phyloP scores from a whole-genome alignment of 345 rosid species.

The Excoecaria agallocha region DNA sequence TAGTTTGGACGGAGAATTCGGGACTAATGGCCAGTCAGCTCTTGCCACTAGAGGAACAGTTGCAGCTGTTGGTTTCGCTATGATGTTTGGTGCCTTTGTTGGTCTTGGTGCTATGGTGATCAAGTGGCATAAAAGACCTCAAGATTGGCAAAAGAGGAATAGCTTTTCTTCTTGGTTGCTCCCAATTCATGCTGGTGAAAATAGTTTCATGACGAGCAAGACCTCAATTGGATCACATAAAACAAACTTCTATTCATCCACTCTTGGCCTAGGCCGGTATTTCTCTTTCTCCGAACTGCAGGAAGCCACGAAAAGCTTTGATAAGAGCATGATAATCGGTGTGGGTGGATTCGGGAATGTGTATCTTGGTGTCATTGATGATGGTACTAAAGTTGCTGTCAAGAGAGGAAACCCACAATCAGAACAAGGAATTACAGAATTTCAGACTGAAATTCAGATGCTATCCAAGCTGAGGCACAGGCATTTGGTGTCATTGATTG shows the following conservation, averaged over 20 bases:
- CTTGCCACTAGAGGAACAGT: constrained; percentile 43
- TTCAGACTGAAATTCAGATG: constrained; percentile 85
- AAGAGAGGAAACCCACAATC: constrained; percentile 88
- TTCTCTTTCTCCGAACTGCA: constrained; percentile 68
- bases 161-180: constrained; percentile 86
- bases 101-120: constrained; percentile 84
- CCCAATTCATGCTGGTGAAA: constrained; percentile 66
- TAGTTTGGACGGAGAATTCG: constrained; percentile 79
- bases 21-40: constrained; percentile 48
- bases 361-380: constrained; percentile 59
- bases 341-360: constrained; percentile 87
- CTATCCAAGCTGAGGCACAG: constrained; percentile 80
- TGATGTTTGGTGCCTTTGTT: constrained; percentile 85
- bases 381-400: constrained; percentile 72
- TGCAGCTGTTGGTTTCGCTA: constrained; percentile 73
- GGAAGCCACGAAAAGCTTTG: constrained; percentile 70
- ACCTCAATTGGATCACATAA: constrained; percentile 51
- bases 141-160: constrained; percentile 78
- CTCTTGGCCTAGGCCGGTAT: constrained; percentile 63
- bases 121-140: constrained; percentile 76
- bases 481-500: constrained; percentile 78
- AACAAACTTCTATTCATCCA: constrained; percentile 48
- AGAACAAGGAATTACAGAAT: constrained; percentile 82
- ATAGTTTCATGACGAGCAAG: constrained; percentile 69
- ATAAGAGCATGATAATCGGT: constrained; percentile 58